These are phyloP conservation scores for Aspergillus sp. DNA, from an alignment of 2,329 filamentous ascomycete species.

Conservation along the genomic window DNA sequence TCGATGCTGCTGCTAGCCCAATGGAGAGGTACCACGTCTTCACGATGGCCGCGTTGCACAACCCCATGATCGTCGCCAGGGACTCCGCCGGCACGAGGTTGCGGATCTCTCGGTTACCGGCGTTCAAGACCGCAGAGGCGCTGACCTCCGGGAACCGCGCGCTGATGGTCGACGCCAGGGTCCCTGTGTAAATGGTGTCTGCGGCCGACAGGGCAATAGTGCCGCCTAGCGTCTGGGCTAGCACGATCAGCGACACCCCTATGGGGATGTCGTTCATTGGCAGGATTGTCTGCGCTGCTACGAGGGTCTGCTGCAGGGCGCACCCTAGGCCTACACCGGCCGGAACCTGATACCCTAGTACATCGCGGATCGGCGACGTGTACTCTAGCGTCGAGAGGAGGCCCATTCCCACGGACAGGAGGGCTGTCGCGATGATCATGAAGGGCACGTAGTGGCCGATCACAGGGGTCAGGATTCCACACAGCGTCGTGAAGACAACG, in stretches of 20 bases:
- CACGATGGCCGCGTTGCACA: neutral
- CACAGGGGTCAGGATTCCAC: neutral
- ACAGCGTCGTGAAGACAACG: neutral
- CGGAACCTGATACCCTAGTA: slow-evolving; percentile 12
- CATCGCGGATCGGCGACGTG: neutral
- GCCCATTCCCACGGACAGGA: slow-evolving; percentile 3
- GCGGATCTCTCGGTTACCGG: neutral
- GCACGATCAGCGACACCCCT: neutral
- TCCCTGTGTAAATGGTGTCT: neutral
- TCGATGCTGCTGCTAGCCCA: neutral
- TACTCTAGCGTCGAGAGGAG: slow-evolving; percentile 4
- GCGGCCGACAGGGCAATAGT: neutral
- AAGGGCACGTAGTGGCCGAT: slow-evolving; percentile 11
- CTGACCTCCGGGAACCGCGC: neutral
- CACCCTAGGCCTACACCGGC: neutral
- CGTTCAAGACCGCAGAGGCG: neutral
- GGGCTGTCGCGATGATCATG: neutral
- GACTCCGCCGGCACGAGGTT: neutral
- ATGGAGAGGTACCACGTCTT: slow-evolving; percentile 1
- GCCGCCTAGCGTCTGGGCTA: neutral
- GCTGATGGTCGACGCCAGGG: neutral
- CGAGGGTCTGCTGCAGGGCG: neutral
- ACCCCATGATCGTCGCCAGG: neutral
- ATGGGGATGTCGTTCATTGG: neutral
- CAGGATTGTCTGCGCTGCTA: neutral